Base-by-base conservation (phyloP, 495 filamentous ascomycete species). In the Clohesyomyces aquaticus region DNA sequence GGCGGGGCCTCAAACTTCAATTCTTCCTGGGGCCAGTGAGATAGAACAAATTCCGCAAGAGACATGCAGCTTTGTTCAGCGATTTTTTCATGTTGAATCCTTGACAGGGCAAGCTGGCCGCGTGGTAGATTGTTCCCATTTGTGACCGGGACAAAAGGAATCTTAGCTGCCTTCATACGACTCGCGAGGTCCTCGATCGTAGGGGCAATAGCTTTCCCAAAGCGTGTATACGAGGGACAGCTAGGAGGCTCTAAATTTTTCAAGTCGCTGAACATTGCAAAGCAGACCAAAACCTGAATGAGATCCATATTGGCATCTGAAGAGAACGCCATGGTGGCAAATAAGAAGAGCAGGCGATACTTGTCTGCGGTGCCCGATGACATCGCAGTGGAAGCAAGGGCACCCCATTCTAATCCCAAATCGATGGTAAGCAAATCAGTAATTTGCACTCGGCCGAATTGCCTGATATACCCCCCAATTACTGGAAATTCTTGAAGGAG, bases 401-500 rank as follows among this genome's bases (percentile, higher is more conserved):
- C 52, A n/a, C 81, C 81, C 78, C 79, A 84, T 41, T 77, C 63
- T 2, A 61, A 38, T n/a, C 63, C 61, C 49, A 79, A 48, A n/a
- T 81, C 56, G 0, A 72, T 32, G 4, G 63, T 42, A 1, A 83
- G 60, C 11, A 64, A 55, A 49, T 78, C 77, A 0, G 35, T 69
- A 0, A 83, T 23, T 43, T 70, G 53, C 27, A 58, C 12, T 2
- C 57, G 68, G 3, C 69, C 59, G 51, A 78, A 81, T 1, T 14
- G 14, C 3, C 57, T 55, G 4, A 63, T 22, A 63, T 74, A 80
- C 0, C 80, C 78, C 1, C 75, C 75, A 53, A 83, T 80, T 4
- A 71, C 27, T 0, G 71, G 68, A 72, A 73, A 79, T 3, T 58
- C 21, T 48, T 76, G 54, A 1, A 82, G 57, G 11, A 79, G 66